These are phyloP conservation scores for Fragaria vesca DNA, from an alignment of 306 rosid genomes.

Conservation along the genomic window DNA sequence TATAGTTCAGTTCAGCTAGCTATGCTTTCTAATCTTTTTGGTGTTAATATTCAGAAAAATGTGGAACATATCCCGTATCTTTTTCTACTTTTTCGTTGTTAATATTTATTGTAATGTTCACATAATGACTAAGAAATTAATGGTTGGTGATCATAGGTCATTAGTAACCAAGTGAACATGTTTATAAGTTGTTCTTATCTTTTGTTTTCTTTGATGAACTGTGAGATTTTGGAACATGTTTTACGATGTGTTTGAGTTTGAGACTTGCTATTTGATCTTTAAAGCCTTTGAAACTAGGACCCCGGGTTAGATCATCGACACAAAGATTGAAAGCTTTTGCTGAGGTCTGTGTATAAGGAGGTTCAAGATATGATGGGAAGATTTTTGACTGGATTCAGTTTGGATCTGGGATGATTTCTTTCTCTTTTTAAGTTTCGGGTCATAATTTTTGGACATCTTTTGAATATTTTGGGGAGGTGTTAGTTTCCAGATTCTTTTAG, in stretches of 20 bases:
- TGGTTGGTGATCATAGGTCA: too few relatives aligned
- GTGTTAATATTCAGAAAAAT: not conserved
- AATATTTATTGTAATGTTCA: too few relatives aligned
- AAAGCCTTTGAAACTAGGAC: not conserved
- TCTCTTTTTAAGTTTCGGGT: not conserved
- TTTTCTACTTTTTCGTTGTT: too few relatives aligned
- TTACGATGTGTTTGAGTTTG: too few relatives aligned
- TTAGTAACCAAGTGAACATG: too few relatives aligned
- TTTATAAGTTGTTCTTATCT: too few relatives aligned
- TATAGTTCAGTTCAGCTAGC: constrained; percentile 1
- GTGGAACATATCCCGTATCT: not conserved
- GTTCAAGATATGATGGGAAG: not conserved
- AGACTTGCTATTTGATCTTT: not conserved
- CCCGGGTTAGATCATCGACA: not conserved
- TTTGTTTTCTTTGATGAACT: not conserved
- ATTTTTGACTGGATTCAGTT: not conserved
- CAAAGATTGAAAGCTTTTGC: not conserved
- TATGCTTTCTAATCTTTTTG: not conserved
- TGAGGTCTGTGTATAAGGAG: not conserved
- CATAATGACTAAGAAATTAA: too few relatives aligned
- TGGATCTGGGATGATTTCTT: not conserved
- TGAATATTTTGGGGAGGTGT: not conserved
- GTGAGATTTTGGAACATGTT: not conserved
- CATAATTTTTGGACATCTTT: not conserved
- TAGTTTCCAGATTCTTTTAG: not conserved